Base-by-base conservation (phyloP, 805 yeast genomes). In the Saturnispora hagleri region DNA sequence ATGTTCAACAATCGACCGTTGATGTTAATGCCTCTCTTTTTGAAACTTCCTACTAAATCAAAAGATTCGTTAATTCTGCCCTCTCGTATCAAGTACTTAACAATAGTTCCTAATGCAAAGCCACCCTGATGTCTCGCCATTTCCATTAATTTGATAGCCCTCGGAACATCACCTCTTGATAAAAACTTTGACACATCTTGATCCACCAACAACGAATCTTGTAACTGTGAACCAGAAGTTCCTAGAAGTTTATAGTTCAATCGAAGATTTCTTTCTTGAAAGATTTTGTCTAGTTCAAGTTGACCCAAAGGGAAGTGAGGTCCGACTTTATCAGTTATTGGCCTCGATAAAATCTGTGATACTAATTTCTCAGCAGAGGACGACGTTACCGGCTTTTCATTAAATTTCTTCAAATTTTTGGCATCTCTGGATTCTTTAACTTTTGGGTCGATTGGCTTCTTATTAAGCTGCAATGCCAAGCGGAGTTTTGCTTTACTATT, bases 31-130 rank as follows among this genome's bases (percentile, higher is more conserved):
- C 76, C 77, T 81, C 86, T 77, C 61, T 82, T 84, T 57, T 80
- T 81, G 47, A 87, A 69, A 66, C 76, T 73, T 48, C 74, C 72
- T 53, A 73, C 73, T 18, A 78, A 57, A 41, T 76, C 76, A 26
- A 82, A 51, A 0, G 85, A 84, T 7, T 70, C 71, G 44, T 74
- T 72, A 0, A 73, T 62, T 22, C 73, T 72, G 2, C 74, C 72
- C 8, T 69, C 58, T 7, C 63, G 62, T 4, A 82, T 64, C 42
- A 73, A 69, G 69, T 79, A 74, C 53, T 75, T 73, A 60, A 81
- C 62, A 0, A 86, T 71, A n/a, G 75, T 71, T 56, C 86, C 86
- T 79, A 80, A 75, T 1, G 80, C 86, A 33, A 81, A 86, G 0
- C 71, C 57, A 8, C 86, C 87, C 36, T 73, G 72, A 28, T 33